Base-by-base conservation (phyloP, 495 filamentous ascomycete species). In the Aspergillus affinis region DNA sequence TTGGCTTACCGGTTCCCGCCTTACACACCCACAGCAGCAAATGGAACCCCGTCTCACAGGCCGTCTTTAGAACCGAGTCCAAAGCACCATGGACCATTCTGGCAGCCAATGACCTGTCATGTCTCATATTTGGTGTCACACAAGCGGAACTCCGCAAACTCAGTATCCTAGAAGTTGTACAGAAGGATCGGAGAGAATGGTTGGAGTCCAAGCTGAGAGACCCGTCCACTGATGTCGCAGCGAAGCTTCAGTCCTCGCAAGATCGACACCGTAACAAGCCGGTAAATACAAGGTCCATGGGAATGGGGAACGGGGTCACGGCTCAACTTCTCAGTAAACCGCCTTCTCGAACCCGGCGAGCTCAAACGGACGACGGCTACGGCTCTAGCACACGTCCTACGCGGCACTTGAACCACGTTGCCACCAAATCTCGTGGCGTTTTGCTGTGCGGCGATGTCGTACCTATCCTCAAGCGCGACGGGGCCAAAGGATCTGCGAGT, bases 401-500 rank as follows among this genome's bases (percentile, higher is more conserved):
- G 32, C 76, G 71, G 65, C 77, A 71, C 51, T 65, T 71, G 51
- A 80, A 82, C 63, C 90, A 92, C 66, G 76, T 80, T 27, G 82
- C 72, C 62, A 87, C 83, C 64, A 92, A 92, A 63, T 94, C 91
- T 49, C 86, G 94, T 59, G 94, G 94, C 4, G 94, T 98, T 44
- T 72, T 98, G 56, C 81, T 98, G 3, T 98, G 94, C 69, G 94
- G 94, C 45, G 94, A 98, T 71, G 95, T 98, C 18, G 93, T 98
- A 4, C 93, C 94, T 0, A 98, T 98, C 60, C 86, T 89, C 74
- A 98, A 98, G 71, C 86, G 93, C 55, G 95, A 98, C 69, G 95
- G 95, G 8, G 82, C 87, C 18, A 92, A 87, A 0, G 94, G 95
- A 2, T 90, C 93, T 41, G 94, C 94, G 41, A 97, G 92, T 70